Percentiles rank a stretch among this genome's conserved stretches.
phyloP scores from a whole-genome alignment of 495 filamentous ascomycete genomes.

The Talaromyces stipitatus region DNA sequence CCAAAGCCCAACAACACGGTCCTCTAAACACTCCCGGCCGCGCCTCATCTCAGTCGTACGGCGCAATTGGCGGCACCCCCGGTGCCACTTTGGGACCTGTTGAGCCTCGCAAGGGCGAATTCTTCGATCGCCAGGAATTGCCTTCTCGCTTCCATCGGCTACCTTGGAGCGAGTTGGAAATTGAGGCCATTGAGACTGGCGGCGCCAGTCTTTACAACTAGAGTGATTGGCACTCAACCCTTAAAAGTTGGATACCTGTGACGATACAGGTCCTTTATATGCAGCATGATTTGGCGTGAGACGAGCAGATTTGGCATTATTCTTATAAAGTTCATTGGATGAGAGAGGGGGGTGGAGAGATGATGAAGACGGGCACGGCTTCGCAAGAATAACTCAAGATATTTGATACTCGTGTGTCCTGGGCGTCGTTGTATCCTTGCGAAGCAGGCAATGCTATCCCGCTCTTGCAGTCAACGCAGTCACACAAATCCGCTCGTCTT shows the following conservation, averaged over 20 bases:
- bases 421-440: background rate
- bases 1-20: slow-evolving; percentile 89
- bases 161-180: slow-evolving; percentile 69
- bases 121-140: slow-evolving; percentile 84
- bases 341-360: background rate
- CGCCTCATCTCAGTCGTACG: slow-evolving; percentile 31
- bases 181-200: slow-evolving; percentile 89
- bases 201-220: slow-evolving; percentile 64
- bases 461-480: background rate
- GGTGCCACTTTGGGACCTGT: slow-evolving; percentile 66
- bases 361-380: too few species aligned
- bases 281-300: background rate
- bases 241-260: background rate
- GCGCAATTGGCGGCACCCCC: slow-evolving; percentile 54
- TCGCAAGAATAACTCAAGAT: background rate
- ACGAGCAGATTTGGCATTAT: background rate
- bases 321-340: background rate
- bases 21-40: slow-evolving; percentile 55
- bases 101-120: slow-evolving; percentile 60
- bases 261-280: background rate
- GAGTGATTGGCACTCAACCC: slow-evolving; percentile 8
- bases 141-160: slow-evolving; percentile 72
- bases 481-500: background rate
- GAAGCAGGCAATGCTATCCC: background rate
- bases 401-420: background rate